Percentiles rank a stretch among this genome's conserved stretches.
phyloP scores from a whole-genome alignment of 2,329 filamentous ascomycete genomes.

The Beauveria sp. region DNA sequence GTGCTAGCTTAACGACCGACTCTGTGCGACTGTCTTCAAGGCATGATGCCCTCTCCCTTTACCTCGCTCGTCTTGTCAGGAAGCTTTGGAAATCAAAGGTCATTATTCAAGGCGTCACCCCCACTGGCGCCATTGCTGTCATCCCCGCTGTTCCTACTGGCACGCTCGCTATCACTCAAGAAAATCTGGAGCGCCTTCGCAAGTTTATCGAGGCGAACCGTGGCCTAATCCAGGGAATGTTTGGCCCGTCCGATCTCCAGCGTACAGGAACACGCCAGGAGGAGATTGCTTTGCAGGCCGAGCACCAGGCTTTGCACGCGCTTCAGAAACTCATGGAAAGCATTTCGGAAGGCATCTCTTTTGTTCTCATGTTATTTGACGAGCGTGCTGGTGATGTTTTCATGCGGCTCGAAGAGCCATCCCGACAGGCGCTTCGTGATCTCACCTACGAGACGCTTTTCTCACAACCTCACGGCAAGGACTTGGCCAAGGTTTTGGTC shows the following conservation, averaged over 20 bases:
- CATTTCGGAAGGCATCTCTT: conserved; percentile 94
- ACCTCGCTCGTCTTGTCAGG: conserved; percentile 79
- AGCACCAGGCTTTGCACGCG: conserved; percentile 86
- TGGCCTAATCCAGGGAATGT: conserved; percentile 84
- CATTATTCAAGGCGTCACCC: conserved; percentile 43
- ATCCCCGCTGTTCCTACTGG: conserved; percentile 55
- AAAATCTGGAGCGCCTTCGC: conserved; percentile 68
- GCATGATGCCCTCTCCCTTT: conserved; percentile 80
- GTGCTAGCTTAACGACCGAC: conserved; percentile 66
- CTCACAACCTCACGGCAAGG: conserved; percentile 68
- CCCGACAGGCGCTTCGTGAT: conserved; percentile 61
- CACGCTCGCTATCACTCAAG: conserved; percentile 72
- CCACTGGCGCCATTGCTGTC: conserved; percentile 56
- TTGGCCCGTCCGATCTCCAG: conserved; percentile 81
- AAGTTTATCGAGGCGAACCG: conserved; percentile 84
- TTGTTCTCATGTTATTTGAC: conserved; percentile 89
- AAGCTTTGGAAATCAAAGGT: conserved; percentile 81
- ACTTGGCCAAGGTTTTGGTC: conserved; percentile 87
- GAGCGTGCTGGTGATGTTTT: conserved; percentile 88
- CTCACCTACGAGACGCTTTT: conserved; percentile 88
- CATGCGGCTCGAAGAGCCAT: conserved; percentile 61
- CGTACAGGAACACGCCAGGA: conserved; percentile 76
- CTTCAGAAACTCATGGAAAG: conserved; percentile 79
- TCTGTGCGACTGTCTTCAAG: conserved; percentile 81
- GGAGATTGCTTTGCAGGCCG: conserved; percentile 84